Base-by-base conservation (phyloP, 441 rosid species). In the Aquilaria agallochum region DNA sequence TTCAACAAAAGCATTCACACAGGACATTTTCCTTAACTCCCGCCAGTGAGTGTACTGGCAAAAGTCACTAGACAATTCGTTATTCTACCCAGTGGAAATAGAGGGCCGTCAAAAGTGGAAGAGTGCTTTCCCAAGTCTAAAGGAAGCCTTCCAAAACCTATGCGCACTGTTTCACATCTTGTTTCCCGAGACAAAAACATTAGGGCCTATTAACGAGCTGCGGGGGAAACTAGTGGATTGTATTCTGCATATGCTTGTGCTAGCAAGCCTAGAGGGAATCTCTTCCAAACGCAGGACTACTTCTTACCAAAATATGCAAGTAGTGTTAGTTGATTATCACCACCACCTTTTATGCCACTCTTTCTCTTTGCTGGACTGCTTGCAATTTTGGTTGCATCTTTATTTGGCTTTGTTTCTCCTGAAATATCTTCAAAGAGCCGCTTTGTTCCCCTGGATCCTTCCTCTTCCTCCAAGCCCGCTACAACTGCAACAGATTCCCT, bases 251-350 rank as follows among this genome's bases (percentile, higher is more conserved):
- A 48, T 53, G 8, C 55, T n/a, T 20, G 15, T 15, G 9, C 32
- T 36, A 52, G 10, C 55, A 15, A 52, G 33, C 1, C 7, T 20
- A 5, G 10, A 30, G 33, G 31, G 48, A 36, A 14, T 56, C 10
- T 14, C 27, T 36, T 36, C 27, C 11, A 27, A 6, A 14, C 27
- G 47, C 11, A 13, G n/a, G 50, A 27, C 76, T 83, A 92, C 51
- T 72, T 81, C 56, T 73, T 84, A 59, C 76, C 64, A 1, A 81
- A 92, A 84, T 82, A 87, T 14, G 88, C 84, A 68, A 83, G 76
- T 11, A 92, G 78, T 0, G 90, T 87, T 31, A 89, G 80, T 59
- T 87, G 89, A 50, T 82, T 87, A 59, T 75, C 80, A 50, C 63
- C 78, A 2, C 62, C 60, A 55, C 76, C 74, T 60, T 77, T 79